Percentiles rank a stretch among this genome's conserved stretches.
Evolutionary conservation across 2,329 filamentous ascomycete species (phyloP).

Genomic region (Lachnellula arida): DNA sequence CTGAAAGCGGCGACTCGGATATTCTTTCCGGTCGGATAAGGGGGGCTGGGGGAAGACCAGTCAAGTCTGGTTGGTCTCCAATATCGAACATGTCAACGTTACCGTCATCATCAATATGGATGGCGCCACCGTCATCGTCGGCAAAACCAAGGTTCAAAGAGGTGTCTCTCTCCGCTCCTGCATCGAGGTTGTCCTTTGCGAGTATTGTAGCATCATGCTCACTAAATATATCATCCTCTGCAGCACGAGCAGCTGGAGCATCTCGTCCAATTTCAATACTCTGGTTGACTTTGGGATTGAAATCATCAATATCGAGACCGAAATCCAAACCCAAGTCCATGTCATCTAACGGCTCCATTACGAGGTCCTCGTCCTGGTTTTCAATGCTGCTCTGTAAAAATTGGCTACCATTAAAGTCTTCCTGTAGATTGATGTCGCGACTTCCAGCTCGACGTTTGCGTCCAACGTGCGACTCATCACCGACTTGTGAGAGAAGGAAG

Average conservation of each 20-base stretch:
- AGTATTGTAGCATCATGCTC: conserved; percentile 56
- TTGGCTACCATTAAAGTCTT: conserved; percentile 71
- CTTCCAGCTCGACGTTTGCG: conserved; percentile 55
- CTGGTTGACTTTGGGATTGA: conserved; percentile 40
- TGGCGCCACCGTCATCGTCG: conserved; percentile 40
- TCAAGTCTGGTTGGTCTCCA: conserved; percentile 53
- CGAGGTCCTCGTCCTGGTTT: conserved; percentile 49
- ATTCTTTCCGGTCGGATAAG: conserved; percentile 54
- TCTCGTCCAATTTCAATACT: conserved; percentile 91
- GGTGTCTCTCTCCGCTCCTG: conserved; percentile 48
- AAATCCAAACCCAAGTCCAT: conserved; percentile 71
- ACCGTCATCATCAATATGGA: conserved; percentile 60
- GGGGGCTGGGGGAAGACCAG: conserved; percentile 43
- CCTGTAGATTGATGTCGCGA: conserved; percentile 63
- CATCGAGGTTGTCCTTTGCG: conserved; percentile 49
- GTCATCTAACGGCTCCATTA: conserved; percentile 53
- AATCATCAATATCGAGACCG: conserved; percentile 51
- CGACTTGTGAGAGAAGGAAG: conserved; percentile 72
- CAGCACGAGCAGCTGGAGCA: conserved; percentile 60
- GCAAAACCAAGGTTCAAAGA: conserved; percentile 51
- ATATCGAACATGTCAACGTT: conserved; percentile 60
- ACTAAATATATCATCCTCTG: conserved; percentile 64
- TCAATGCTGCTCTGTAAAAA: conserved; percentile 65
- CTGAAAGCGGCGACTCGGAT: conserved; percentile 65
- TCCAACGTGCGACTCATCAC: conserved; percentile 53